A percentile compares a stretch with the other conserved stretches of the same genome.
Evolutionary conservation across 768 basidiomycete species (phyloP).

Genomic region (Atractiella rhizophila): DNA sequence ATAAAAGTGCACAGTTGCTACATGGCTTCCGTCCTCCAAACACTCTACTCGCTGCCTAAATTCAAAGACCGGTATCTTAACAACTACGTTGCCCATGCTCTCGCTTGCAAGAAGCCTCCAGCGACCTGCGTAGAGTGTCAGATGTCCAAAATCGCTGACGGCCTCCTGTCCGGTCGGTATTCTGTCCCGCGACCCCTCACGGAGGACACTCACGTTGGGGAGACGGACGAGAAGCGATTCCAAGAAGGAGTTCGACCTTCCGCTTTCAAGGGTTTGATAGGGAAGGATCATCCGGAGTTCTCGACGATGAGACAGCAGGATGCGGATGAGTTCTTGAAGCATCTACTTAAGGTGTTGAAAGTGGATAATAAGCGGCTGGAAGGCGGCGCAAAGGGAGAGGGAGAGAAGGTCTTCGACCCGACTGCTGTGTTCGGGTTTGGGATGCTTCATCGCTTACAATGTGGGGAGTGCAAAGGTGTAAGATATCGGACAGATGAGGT

Average conservation of each 20-base stretch:
- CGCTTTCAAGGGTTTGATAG: constrained; percentile 67
- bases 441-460: constrained; percentile 67
- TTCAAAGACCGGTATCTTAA: constrained; percentile 50
- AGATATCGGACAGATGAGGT: constrained; percentile 50
- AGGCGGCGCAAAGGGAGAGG: constrained; percentile 21
- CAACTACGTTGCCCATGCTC: constrained; percentile 31
- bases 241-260: constrained; percentile 62
- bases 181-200: constrained; percentile 28
- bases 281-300: constrained; percentile 80
- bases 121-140: constrained; percentile 84
- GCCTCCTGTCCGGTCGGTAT: constrained; percentile 76
- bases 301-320: constrained; percentile 94
- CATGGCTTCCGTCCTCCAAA: constrained; percentile 81
- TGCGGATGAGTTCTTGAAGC: constrained; percentile 73
- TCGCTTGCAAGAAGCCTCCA: constrained; percentile 39
- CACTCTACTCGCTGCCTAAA: constrained; percentile 48
- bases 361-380: constrained; percentile 31
- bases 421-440: constrained; percentile 56
- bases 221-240: constrained; percentile 27
- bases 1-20: constrained; percentile 41
- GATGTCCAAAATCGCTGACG: constrained; percentile 73
- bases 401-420: constrained; percentile 28
- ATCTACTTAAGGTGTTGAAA: constrained; percentile 48
- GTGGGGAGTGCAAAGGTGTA: constrained; percentile 48
- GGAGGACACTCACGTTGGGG: neutral